Evolutionary conservation across 345 rosid genomes (phyloP).

Genomic region (Ailanthus altissimus): DNA sequence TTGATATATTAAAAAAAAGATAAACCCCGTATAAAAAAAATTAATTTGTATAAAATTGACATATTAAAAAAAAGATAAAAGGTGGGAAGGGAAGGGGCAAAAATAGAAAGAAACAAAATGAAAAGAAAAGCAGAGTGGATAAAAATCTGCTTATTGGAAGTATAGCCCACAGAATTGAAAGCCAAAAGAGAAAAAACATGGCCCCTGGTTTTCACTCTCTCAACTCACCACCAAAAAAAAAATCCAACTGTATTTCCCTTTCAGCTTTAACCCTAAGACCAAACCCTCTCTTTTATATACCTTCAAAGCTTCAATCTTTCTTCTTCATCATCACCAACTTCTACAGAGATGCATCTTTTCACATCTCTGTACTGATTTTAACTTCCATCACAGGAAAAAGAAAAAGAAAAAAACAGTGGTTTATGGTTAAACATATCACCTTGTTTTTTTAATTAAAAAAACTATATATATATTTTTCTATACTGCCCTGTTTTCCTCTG

Average conservation of each 20-base stretch:
- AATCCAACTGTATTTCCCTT: constrained; percentile 31
- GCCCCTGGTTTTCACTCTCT: constrained; percentile 77
- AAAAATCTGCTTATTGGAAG: constrained; percentile 40
- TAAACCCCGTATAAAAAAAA: no score
- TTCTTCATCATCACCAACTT: background rate
- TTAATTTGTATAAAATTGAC: background rate
- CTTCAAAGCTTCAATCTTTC: background rate
- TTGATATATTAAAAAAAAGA: no score
- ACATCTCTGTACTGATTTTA: constrained; percentile 21
- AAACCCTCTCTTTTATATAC: constrained; percentile 19
- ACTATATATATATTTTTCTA: background rate
- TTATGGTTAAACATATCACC: background rate
- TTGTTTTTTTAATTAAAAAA: background rate
- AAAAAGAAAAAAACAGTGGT: background rate
- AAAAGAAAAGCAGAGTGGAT: background rate
- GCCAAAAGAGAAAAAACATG: constrained; percentile 28
- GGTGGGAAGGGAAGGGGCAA: constrained; percentile 15
- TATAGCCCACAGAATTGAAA: constrained; percentile 54
- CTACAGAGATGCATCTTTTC: constrained; percentile 30
- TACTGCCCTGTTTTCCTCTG: constrained; percentile 12
- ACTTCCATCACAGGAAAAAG: background rate
- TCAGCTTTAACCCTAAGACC: constrained; percentile 23
- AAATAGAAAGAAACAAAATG: background rate
- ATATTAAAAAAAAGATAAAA: background rate
- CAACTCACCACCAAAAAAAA: constrained; percentile 1